phyloP scores from a whole-genome alignment of 345 rosid genomes.

The Dipteronia sinensis region DNA sequence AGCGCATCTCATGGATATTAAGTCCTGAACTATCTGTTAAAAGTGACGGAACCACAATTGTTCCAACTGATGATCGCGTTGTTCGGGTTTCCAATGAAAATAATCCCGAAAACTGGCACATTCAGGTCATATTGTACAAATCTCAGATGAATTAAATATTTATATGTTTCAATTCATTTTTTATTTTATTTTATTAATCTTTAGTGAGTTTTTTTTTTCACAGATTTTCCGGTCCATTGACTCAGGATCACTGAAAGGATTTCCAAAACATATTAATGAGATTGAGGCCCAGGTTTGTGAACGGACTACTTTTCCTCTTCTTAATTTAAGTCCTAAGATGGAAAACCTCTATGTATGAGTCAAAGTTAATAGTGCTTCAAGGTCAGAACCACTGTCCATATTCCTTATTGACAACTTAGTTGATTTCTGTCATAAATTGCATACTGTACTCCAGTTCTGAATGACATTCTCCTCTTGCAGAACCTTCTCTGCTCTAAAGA shows the following conservation, averaged over 20 bases:
- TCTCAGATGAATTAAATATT: background rate
- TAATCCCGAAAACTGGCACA: conserved; percentile 79
- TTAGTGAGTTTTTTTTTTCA: conserved; percentile 19
- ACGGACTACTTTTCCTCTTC: conserved; percentile 21
- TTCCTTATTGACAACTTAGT: background rate
- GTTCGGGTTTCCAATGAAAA: conserved; percentile 57
- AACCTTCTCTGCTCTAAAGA: conserved; percentile 67
- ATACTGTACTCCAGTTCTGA: conserved; percentile 13
- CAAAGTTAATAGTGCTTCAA: background rate
- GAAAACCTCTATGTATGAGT: background rate
- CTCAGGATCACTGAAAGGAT: conserved; percentile 79
- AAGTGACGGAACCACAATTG: conserved; percentile 42
- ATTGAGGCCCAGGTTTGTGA: conserved; percentile 53
- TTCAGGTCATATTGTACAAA: conserved; percentile 55
- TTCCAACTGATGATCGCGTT: conserved; percentile 55
- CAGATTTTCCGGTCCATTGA: conserved; percentile 90
- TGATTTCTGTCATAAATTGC: conserved; percentile 9
- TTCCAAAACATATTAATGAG: conserved; percentile 52
- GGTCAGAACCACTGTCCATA: background rate
- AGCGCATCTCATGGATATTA: conserved; percentile 90
- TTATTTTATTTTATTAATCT: background rate
- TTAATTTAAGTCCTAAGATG: background rate
- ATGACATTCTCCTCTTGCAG: conserved; percentile 47
- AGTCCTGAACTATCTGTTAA: conserved; percentile 51
- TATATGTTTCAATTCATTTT: background rate